Base-by-base conservation (phyloP, 2,329 filamentous ascomycete species). In the Aulographum hederae region DNA sequence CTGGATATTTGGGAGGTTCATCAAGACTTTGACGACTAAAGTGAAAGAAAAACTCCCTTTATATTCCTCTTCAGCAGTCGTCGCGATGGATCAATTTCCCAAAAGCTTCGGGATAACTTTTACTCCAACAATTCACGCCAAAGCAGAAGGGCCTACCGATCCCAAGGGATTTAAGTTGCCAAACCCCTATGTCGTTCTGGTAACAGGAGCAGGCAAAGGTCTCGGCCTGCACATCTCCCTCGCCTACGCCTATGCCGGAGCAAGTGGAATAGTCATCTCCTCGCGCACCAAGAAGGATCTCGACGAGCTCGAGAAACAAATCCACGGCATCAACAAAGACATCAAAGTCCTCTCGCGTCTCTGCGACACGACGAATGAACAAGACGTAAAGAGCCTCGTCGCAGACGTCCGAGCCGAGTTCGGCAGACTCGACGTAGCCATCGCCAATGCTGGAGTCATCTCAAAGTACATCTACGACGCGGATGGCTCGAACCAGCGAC, bases 161-260 rank as follows among this genome's bases (percentile, higher is more conserved):
- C 37, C 41, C 3, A 12, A 13, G 12, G 33, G 26, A 16, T 46
- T 46, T 36, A 39, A 38, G 26, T 35, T 51, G 12, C 30, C 44
- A 1, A 18, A 18, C 3, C 29, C 39, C 4, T 39, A 46, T 31
- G 45, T 39, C 8, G 42, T 50, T n/a, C 44, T 46, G 25, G 38
- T 52, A 3, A 43, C 51, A 23, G 50, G 49, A 3, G 49, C 48
- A 4, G 46, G 48, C 4, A 39, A 42, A 6, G 49, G 50, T 2
- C 48, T 52, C 10, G 49, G 50, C 6, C 43, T 42, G 4, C 34
- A 36, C 2, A 52, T 52, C 3, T 44, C 41, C 4, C 29, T 42
- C 14, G 41, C 46, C 12, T 53, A 48, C 30, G 50, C 46, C 6
- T 33, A 40, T 34, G 49, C 46, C 2, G 43, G 45, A 14, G 43